These are phyloP conservation scores for Rickenella mellea DNA, from an alignment of 768 basidiomycete genomes.

Conservation along the genomic window DNA sequence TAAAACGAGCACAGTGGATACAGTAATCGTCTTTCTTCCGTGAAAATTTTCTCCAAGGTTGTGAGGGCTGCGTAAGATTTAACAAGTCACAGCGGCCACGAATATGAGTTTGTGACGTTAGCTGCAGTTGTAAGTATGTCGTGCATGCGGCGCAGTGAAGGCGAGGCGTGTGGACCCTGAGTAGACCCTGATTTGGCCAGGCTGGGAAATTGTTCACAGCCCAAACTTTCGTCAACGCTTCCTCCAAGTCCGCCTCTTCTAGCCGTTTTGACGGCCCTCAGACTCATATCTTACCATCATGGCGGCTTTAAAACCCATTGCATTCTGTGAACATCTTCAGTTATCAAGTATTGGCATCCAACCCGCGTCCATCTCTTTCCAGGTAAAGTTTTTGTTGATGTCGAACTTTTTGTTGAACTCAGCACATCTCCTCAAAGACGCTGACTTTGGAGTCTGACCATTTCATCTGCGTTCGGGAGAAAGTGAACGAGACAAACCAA, in stretches of 20 bases:
- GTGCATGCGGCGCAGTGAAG: too few species aligned
- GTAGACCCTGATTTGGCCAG: too few species aligned
- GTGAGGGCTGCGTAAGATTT: too few species aligned
- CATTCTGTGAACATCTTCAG: slow-evolving; percentile 87
- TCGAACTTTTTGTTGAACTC: slow-evolving; percentile 21
- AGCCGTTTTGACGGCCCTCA: background rate
- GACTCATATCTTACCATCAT: slow-evolving; percentile 10
- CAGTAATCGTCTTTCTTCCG: too few species aligned
- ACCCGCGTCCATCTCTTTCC: slow-evolving; percentile 85
- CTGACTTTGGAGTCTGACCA: slow-evolving; percentile 96
- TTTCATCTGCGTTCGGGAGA: slow-evolving; percentile 96
- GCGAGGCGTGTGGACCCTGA: too few species aligned
- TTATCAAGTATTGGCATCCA: slow-evolving; percentile 94
- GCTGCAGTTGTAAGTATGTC: too few species aligned
- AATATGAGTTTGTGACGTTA: too few species aligned
- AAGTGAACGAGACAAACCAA: slow-evolving; percentile 89
- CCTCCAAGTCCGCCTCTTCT: background rate
- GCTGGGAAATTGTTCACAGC: too few species aligned
- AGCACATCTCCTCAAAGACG: slow-evolving; percentile 37
- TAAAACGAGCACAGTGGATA: too few species aligned
- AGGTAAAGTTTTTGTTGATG: too few species aligned
- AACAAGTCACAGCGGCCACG: too few species aligned
- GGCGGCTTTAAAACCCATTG: slow-evolving; percentile 60
- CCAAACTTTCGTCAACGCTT: background rate
- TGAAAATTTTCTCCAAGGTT: too few species aligned